phyloP scores from a whole-genome alignment of 1,284 basidiomycete species.

The Salmacisia buchloeana region DNA sequence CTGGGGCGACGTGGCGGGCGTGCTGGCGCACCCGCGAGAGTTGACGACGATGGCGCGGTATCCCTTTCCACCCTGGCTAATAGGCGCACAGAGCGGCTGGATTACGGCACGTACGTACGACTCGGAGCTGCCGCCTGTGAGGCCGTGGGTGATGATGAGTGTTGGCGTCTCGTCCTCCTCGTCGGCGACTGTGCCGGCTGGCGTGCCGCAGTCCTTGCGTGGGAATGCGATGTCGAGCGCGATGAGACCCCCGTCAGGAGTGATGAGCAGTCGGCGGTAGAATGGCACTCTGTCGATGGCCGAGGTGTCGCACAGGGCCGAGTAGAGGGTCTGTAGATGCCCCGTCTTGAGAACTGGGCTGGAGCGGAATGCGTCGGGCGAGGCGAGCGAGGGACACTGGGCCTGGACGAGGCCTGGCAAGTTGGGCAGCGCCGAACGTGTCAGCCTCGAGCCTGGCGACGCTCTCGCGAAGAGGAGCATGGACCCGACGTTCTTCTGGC shows the following conservation, averaged over 20 bases:
- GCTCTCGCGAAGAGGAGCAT: background rate
- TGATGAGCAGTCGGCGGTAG: constrained; percentile 38
- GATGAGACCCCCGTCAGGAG: constrained; percentile 45
- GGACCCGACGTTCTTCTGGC: too few relatives aligned
- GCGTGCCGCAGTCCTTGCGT: constrained; percentile 15
- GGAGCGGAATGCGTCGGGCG: constrained; percentile 5
- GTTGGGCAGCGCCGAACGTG: background rate
- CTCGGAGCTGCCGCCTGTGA: constrained; percentile 47
- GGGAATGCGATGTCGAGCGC: constrained; percentile 32
- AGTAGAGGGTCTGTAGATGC: constrained; percentile 46
- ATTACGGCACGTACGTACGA: constrained; percentile 44
- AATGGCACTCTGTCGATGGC: constrained; percentile 35
- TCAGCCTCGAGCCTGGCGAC: background rate
- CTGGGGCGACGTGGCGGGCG: constrained; percentile 66
- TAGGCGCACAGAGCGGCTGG: constrained; percentile 34
- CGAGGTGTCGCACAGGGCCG: constrained; percentile 31
- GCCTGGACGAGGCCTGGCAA: background rate
- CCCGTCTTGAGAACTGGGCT: constrained; percentile 37
- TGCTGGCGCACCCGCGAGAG: constrained; percentile 86
- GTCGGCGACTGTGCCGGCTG: too few relatives aligned
- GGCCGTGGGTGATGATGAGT: constrained; percentile 43
- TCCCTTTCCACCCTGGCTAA: constrained; percentile 56
- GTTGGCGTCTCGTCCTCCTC: constrained; percentile 23
- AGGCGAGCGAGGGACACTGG: constrained; percentile 5
- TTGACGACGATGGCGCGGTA: constrained; percentile 51